Conservation (phyloP, 305 asterid species). For the Ilex paraguariensis region DNA sequence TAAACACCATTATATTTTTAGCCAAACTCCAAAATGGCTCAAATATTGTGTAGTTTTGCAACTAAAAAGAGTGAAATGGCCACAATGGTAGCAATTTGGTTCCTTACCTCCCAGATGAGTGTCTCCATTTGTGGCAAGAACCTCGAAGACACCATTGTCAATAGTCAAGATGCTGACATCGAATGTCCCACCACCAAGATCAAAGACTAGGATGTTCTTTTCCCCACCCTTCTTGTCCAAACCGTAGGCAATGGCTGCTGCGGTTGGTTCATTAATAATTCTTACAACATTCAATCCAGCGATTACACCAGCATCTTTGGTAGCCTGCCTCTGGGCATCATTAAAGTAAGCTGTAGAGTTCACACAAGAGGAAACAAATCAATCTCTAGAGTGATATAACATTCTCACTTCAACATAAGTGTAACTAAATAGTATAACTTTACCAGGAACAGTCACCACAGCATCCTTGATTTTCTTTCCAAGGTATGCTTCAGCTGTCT, state of each 20-base stretch:
- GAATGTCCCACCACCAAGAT: conserved; percentile 87
- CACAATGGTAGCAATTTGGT: background rate
- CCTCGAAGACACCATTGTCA: conserved; percentile 84
- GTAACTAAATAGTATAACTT: background rate
- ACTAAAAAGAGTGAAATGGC: background rate
- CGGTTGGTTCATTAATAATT: conserved; percentile 84
- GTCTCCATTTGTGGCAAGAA: conserved; percentile 82
- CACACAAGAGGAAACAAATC: conserved; percentile 9
- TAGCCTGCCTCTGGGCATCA: conserved; percentile 92
- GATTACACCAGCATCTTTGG: conserved; percentile 74
- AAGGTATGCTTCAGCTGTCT: conserved; percentile 90
- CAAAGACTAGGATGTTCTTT: conserved; percentile 85
- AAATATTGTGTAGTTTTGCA: conserved; percentile 17
- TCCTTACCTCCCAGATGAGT: conserved; percentile 82
- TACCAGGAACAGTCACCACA: conserved; percentile 85
- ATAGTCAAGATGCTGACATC: conserved; percentile 86
- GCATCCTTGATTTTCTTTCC: conserved; percentile 87
- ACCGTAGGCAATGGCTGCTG: conserved; percentile 92
- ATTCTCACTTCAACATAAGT: background rate
- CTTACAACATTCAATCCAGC: conserved; percentile 80
- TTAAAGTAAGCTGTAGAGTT: conserved; percentile 67
- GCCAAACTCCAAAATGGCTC: too few species aligned
- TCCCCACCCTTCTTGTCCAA: conserved; percentile 91
- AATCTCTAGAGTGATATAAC: conserved; percentile 9
- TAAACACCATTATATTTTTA: too few species aligned